These are phyloP conservation scores for Cyphellophora attinorum DNA, from an alignment of 2,329 filamentous ascomycete species.

Conservation along the genomic window DNA sequence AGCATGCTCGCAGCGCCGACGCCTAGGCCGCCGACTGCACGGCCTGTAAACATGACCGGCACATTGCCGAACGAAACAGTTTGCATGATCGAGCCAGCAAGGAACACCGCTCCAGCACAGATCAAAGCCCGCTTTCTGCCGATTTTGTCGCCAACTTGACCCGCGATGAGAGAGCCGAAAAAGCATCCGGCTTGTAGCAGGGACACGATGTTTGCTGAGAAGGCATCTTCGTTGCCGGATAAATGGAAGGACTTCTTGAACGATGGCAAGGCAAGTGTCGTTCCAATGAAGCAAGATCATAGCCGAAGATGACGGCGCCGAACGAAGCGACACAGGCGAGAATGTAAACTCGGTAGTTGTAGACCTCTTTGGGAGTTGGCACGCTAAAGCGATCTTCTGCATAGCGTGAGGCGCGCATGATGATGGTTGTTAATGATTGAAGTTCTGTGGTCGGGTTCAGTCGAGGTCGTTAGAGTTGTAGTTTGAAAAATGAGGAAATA, in stretches of 20 bases:
- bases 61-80: constrained; percentile 24
- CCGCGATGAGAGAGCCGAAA: constrained; percentile 28
- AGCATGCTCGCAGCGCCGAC: constrained; percentile 30
- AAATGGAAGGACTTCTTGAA: constrained; percentile 20
- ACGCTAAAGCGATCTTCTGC: constrained; percentile 1
- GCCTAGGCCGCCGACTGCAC: constrained; percentile 30
- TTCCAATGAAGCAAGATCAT: constrained; percentile 62
- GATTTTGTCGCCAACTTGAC: constrained; percentile 24
- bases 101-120: constrained; percentile 24
- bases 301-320: constrained; percentile 34
- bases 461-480: no score
- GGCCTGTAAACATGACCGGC: constrained; percentile 29
- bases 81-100: constrained; percentile 27
- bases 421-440: background rate
- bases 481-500: no score
- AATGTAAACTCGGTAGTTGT: constrained; percentile 35
- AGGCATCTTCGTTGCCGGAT: constrained; percentile 23
- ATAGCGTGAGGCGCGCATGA: constrained; percentile 1
- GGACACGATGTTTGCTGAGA: constrained; percentile 29
- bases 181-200: constrained; percentile 29
- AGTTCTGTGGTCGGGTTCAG: no score
- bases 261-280: constrained; percentile 54
- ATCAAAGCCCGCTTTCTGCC: constrained; percentile 28
- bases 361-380: constrained; percentile 15
- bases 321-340: constrained; percentile 34